Evolutionary conservation across 2,329 filamentous ascomycete species (phyloP), one percentile per base, ranked within the genome.

Genomic region (Sporothrix sp.): DNA sequence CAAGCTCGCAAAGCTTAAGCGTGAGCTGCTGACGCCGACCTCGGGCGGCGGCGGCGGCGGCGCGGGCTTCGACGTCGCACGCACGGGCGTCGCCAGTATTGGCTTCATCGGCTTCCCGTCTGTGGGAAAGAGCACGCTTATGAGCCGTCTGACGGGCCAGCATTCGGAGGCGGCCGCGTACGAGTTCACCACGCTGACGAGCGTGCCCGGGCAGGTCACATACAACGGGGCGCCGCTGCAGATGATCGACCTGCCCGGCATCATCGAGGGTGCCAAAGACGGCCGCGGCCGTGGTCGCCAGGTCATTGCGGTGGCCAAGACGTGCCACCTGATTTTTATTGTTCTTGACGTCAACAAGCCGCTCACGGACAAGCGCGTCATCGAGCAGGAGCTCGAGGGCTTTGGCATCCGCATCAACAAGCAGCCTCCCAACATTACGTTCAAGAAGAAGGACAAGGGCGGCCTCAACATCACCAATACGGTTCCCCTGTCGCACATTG

Each of bases 321-420:
- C 93, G 16, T 98, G 93, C 71, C 87, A 98, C 75, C 71, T 98
- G 61, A 98, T 98, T 61, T 97, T 97, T 70, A 98, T 98, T 64
- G 88, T 98, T 43, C 76, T 98, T 50, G 93, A 98, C 64, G 93
- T 98, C 63, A 97, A 97, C 72, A 98, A 98, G 71, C 93, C 93
- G 21, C 73, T 98, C 60, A 95, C 91, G 14, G 93, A 98, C 70
- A 98, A 98, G 75, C 81, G 87, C 54, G 77, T 98, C 56, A 98
- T 98, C 63, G 93, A 98, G 70, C 77, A 81, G 47, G 93, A 98
- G 71, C 70, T 98, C 65, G 93, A 98, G 67, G 93, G 93, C 7
- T 98, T 98, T 62, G 93, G 93, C 30, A 96, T 98, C 64, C 81
- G 93, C 51, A 91, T 97, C 73, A 98, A 98, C 75, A 98, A 97